These are phyloP conservation scores for Ammopiptanthus mongolicus DNA, from an alignment of 306 rosid species.

Conservation along the genomic window DNA sequence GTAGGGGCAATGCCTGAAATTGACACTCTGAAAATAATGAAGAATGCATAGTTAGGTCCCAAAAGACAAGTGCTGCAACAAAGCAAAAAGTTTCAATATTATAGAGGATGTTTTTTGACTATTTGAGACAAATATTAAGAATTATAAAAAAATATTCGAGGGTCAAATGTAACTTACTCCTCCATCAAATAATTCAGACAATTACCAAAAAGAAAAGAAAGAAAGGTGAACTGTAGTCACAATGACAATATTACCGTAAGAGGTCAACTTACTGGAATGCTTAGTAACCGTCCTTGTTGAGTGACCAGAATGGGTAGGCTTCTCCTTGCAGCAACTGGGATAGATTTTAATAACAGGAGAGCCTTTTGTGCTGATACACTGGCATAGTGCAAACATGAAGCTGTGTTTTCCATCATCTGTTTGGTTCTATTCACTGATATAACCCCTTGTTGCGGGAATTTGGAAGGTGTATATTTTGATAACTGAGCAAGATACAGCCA, in stretches of 20 bases:
- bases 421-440: constrained; percentile 3
- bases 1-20: constrained; percentile 62
- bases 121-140: background rate
- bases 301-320: constrained; percentile 71
- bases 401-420: constrained; percentile 30
- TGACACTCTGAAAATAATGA: constrained; percentile 52
- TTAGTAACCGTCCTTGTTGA: constrained; percentile 51
- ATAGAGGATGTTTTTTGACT: background rate
- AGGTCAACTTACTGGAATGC: constrained; percentile 69
- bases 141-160: background rate
- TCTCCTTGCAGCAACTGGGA: constrained; percentile 88
- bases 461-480: constrained; percentile 29
- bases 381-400: constrained; percentile 43
- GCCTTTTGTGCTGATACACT: constrained; percentile 63
- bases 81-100: background rate
- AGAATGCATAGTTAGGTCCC: constrained; percentile 12
- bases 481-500: constrained; percentile 81
- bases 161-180: background rate
- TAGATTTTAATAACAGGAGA: constrained; percentile 44
- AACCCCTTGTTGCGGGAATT: constrained; percentile 20
- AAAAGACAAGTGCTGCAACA: background rate
- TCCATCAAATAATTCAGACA: background rate
- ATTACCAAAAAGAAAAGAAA: background rate
- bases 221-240: background rate
- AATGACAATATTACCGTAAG: background rate